A percentile compares a stretch with the other conserved stretches of the same genome.
These are phyloP conservation scores for Hypoxylon fragiforme DNA, from an alignment of 495 filamentous ascomycete genomes.

Conservation along the genomic window DNA sequence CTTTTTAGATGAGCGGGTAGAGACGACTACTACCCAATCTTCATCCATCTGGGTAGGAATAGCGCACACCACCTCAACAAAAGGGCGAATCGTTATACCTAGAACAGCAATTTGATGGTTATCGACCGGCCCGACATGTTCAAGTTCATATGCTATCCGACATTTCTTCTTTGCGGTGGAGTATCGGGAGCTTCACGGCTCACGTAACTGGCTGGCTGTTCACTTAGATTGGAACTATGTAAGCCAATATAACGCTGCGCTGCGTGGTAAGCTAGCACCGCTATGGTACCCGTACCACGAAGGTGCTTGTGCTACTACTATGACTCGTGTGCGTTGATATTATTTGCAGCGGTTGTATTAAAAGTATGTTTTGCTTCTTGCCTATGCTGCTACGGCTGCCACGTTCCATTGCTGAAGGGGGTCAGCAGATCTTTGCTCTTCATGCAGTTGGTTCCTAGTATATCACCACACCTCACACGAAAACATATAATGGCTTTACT, in stretches of 20 bases:
- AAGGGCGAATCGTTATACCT: slow-evolving; percentile 21
- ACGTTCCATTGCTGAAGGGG: slow-evolving; percentile 21
- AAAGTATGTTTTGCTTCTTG: slow-evolving; percentile 11
- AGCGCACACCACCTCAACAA: slow-evolving; percentile 11
- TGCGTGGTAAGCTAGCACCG: neutral
- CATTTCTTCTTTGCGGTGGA: slow-evolving; percentile 16
- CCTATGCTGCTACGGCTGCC: slow-evolving; percentile 1
- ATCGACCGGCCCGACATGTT: slow-evolving; percentile 30
- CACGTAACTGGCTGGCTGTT: slow-evolving; percentile 14
- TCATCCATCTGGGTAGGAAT: slow-evolving; percentile 14
- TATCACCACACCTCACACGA: slow-evolving; percentile 29
- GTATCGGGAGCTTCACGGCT: slow-evolving; percentile 10
- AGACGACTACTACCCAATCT: slow-evolving; percentile 22
- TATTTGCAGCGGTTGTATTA: slow-evolving; percentile 26
- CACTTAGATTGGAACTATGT: neutral
- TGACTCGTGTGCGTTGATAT: slow-evolving; percentile 17
- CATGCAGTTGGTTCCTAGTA: slow-evolving; percentile 34
- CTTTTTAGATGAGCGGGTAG: slow-evolving; percentile 23
- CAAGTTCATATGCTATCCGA: slow-evolving; percentile 17
- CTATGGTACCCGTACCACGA: slow-evolving; percentile 9
- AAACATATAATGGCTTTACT: slow-evolving; percentile 31
- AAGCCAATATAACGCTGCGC: neutral
- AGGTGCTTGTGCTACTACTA: slow-evolving; percentile 11
- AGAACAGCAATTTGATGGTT: slow-evolving; percentile 1
- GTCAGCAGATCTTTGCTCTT: slow-evolving; percentile 32